Evolutionary conservation across 2,329 filamentous ascomycete species (phyloP), one percentile per base, ranked within the genome.

Genomic region (Sphaerulina musiva): DNA sequence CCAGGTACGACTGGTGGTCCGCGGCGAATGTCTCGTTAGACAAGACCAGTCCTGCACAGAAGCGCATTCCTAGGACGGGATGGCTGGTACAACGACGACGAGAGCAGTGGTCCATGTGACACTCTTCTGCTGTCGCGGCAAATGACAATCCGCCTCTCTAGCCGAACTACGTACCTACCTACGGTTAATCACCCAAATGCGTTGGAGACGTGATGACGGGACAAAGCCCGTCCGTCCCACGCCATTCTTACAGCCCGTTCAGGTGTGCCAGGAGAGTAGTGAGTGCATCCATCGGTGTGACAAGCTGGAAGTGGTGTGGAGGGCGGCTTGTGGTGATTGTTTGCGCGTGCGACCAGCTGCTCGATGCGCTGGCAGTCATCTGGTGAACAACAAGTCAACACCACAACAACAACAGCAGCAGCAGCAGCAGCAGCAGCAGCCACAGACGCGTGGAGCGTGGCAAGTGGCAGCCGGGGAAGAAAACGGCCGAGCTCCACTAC

Each of bases 351-450:
- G 40, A 48, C 40, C 41, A 40, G 34, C 40, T 38, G 43, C 26
- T 49, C 23, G 31, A 52, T 56, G 49, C 50, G 54, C 49, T 53
- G 50, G 41, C 54, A 49, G 54, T 56, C 54, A 56, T 56, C 54
- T 56, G 54, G 38, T 17, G 14, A 17, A 17, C 14, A 17, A 17
- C 14, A 17, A 17, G 14, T 17, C 14, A 17, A 17, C 14, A 17
- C 14, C 1, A 17, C 14, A 17, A 17, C 14, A 17, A 17, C 14
- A 17, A 43, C 48, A 46, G 50, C 29, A 48, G 46, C 46, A 29
- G 14, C 14, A 17, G 46, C 46, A 29, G 14, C 14, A 17, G 14
- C 14, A 17, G 14, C 14, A 17, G 1, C 14, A 17, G 14, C 14
- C 14, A 17, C 14, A 17, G 14, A 17, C 14, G 14, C 14, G 14